Base-by-base conservation (phyloP, 805 yeast genomes). In the Cyberlindnera misumaiensis region DNA sequence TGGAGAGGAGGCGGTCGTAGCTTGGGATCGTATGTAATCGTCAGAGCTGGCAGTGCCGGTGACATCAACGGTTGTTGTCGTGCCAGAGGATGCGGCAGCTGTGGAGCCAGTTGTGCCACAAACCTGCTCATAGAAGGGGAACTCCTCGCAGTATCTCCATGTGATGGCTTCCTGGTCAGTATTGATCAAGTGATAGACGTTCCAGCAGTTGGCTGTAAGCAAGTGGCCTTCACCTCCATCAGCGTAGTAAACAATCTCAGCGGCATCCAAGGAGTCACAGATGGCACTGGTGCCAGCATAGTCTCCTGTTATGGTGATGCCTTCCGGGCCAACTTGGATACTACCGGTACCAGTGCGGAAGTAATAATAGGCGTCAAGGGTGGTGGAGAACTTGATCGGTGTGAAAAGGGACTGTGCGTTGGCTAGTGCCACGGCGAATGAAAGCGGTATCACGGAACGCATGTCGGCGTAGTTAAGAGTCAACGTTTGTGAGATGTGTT, bases 121-220 rank as follows among this genome's bases (percentile, higher is more conserved):
- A 5, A 42, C 26, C 3, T 42, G 14, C 28, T 44, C 38, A 35
- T 42, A 48, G 47, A 50, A 48, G 40, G 58, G 48, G 44, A 46
- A 53, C 35, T 53, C 58, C 14, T 36, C 41, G 43, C 58, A 53
- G 9, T 47, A 32, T 8, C 36, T 25, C 58, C 58, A 53, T 13
- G 43, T 42, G 22, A 53, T 35, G 4, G 31, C 36, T 15, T 43
- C 30, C 11, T 30, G 34, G 4, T 41, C 37, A 6, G 40, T 10
- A 17, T 47, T 47, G 24, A 44, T 52, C 30, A 53, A 32, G 32
- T 36, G 35, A 41, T 43, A 52, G 22, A 53, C 55, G 32, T 47
- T 40, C 37, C 34, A 45, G 38, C 58, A 53, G 46, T 53, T 47
- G 18, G 53, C 28, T 4, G 57, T 47, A 30, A 53, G 35, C 15